Evolutionary conservation across 176 grass and related monocot genomes (phyloP).

Genomic region (Oryza punctata): DNA sequence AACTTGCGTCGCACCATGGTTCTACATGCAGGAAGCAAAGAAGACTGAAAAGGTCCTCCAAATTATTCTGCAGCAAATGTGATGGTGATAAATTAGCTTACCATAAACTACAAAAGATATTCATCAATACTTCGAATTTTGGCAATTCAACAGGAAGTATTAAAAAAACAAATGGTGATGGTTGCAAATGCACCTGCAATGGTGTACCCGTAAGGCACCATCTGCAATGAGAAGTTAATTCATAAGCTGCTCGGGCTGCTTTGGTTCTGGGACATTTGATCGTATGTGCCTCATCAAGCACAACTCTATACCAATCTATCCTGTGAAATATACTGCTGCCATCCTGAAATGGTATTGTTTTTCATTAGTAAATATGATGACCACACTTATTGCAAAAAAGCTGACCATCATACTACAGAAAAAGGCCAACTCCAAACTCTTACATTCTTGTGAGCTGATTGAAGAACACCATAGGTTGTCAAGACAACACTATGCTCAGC

Average conservation of each 20-base stretch:
- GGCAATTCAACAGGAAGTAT: background rate
- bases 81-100: background rate
- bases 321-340: slow-evolving; percentile 70
- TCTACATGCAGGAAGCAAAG: slow-evolving; percentile 88
- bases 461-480: slow-evolving; percentile 79
- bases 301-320: slow-evolving; percentile 81
- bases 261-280: slow-evolving; percentile 81
- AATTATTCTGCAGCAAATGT: slow-evolving; percentile 63
- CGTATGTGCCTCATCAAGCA: slow-evolving; percentile 89
- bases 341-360: slow-evolving; percentile 45
- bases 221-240: slow-evolving; percentile 72
- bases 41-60: slow-evolving; percentile 94
- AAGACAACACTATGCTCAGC: slow-evolving; percentile 72
- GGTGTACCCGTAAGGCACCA: slow-evolving; percentile 97
- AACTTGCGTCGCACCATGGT: slow-evolving; percentile 77
- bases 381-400: background rate
- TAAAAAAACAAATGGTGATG: background rate
- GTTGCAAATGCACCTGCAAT: slow-evolving; percentile 58
- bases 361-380: slow-evolving; percentile 20
- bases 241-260: slow-evolving; percentile 73
- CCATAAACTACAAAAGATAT: slow-evolving; percentile 13
- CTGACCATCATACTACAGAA: background rate
- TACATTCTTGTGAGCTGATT: slow-evolving; percentile 68
- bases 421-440: slow-evolving; percentile 14
- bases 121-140: background rate